Evolutionary conservation across 2,329 filamentous ascomycete genomes (phyloP).

Genomic region (Cadophora malorum): DNA sequence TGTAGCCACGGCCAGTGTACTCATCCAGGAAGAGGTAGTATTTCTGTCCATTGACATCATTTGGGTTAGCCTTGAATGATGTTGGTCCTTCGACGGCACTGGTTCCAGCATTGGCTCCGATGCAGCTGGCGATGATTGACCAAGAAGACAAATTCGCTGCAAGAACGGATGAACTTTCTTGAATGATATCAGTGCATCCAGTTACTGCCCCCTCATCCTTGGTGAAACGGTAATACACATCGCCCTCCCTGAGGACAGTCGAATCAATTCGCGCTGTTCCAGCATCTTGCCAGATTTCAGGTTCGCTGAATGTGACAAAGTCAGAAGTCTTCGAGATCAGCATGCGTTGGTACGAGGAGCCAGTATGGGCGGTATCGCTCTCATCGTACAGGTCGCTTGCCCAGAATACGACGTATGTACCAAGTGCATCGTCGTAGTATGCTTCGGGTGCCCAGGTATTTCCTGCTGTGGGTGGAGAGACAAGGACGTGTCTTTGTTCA

Average conservation of each 20-base stretch:
- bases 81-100: constrained; percentile 23
- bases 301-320: constrained; percentile 23
- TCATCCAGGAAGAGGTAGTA: constrained; percentile 25
- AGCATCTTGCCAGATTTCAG: constrained; percentile 23
- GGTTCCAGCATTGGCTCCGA: constrained; percentile 20
- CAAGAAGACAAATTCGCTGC: constrained; percentile 9
- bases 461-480: constrained; percentile 25
- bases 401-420: constrained; percentile 22
- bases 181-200: constrained; percentile 23
- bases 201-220: constrained; percentile 23
- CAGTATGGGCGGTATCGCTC: constrained; percentile 19
- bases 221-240: constrained; percentile 23
- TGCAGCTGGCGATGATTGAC: constrained; percentile 13
- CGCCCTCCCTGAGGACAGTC: constrained; percentile 19
- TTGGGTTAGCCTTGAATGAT: constrained; percentile 19
- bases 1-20: constrained; percentile 22
- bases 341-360: constrained; percentile 22
- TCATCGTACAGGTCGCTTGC: constrained; percentile 17
- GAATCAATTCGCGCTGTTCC: constrained; percentile 21
- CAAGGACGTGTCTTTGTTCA: constrained; percentile 21
- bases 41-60: constrained; percentile 22
- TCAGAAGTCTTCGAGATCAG: constrained; percentile 18
- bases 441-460: constrained; percentile 25
- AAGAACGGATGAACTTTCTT: constrained; percentile 21
- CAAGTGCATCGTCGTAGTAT: constrained; percentile 16